Percentiles rank a stretch among this genome's conserved stretches.
Evolutionary conservation across 2,329 filamentous ascomycete species (phyloP).

Genomic region (Thielaviopsis euricoi): DNA sequence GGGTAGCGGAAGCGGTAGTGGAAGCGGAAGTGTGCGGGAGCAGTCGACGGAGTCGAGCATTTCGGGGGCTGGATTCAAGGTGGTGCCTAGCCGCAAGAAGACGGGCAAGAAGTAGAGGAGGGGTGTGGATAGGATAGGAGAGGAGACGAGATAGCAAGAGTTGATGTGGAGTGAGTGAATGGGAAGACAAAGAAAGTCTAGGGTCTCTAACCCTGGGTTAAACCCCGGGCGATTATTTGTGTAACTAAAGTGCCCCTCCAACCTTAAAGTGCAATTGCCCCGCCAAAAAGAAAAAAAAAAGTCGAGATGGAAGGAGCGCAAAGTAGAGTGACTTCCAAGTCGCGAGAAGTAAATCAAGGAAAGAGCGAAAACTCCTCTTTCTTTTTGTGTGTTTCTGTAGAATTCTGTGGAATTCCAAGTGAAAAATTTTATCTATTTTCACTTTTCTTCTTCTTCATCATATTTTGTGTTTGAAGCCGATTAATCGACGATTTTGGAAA

Average conservation of each 20-base stretch:
- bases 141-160: background rate
- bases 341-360: background rate
- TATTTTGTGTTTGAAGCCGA: background rate
- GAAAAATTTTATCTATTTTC: background rate
- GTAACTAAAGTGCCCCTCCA: background rate
- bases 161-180: no score
- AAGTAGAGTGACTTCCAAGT: background rate
- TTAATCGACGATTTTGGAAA: no score
- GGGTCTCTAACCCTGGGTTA: no score
- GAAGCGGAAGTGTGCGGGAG: conserved; percentile 22
- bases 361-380: background rate
- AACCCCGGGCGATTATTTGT: background rate
- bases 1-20: conserved; percentile 34
- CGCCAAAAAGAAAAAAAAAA: background rate
- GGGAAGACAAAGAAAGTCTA: no score
- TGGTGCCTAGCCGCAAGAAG: conserved; percentile 88
- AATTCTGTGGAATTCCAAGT: background rate
- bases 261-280: background rate
- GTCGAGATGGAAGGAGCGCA: background rate
- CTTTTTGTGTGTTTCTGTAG: background rate
- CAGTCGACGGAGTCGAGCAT: conserved; percentile 19
- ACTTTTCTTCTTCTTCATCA: background rate
- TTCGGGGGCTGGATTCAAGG: conserved; percentile 61
- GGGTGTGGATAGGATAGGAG: background rate
- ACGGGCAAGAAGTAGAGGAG: conserved; percentile 48